Evolutionary conservation across 345 rosid genomes (phyloP).

Genomic region (Raphanus raphanistrum): DNA sequence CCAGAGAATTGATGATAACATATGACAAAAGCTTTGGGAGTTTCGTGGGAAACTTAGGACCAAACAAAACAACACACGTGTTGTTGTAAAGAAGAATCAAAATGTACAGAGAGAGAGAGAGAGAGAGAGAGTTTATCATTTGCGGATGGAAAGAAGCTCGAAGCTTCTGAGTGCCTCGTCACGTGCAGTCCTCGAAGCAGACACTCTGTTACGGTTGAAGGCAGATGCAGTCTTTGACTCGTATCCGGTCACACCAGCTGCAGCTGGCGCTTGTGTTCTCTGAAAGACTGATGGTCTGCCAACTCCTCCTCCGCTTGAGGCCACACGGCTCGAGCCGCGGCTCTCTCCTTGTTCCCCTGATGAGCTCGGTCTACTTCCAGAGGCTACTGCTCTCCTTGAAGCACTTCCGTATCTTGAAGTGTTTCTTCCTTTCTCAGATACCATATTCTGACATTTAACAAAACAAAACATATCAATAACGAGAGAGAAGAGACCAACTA

Average conservation of each 20-base stretch:
- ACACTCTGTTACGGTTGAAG: conserved; percentile 51
- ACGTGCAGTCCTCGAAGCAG: conserved; percentile 50
- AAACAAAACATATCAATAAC: neutral
- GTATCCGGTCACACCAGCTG: conserved; percentile 35
- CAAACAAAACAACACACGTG: conserved; percentile 30
- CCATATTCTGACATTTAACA: conserved; percentile 45
- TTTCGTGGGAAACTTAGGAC: conserved; percentile 26
- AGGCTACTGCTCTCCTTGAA: conserved; percentile 63
- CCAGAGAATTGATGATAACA: conserved; percentile 14
- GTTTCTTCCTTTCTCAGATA: conserved; percentile 51
- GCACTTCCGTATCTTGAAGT: conserved; percentile 73
- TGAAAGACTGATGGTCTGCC: conserved; percentile 60
- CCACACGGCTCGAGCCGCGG: conserved; percentile 54
- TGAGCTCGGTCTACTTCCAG: conserved; percentile 69
- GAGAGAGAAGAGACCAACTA: neutral
- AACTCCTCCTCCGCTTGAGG: conserved; percentile 51
- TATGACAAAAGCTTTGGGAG: conserved; percentile 19
- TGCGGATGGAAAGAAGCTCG: conserved; percentile 69
- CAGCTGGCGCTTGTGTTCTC: conserved; percentile 47
- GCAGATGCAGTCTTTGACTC: conserved; percentile 58
- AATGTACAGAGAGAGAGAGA: conserved; percentile 17
- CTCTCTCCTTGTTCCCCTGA: conserved; percentile 67
- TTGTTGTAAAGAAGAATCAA: conserved; percentile 23
- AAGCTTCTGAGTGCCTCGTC: conserved; percentile 70
- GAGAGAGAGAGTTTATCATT: conserved; percentile 33